These are phyloP conservation scores for Brassica carinata DNA, from an alignment of 345 rosid species.

Conservation along the genomic window DNA sequence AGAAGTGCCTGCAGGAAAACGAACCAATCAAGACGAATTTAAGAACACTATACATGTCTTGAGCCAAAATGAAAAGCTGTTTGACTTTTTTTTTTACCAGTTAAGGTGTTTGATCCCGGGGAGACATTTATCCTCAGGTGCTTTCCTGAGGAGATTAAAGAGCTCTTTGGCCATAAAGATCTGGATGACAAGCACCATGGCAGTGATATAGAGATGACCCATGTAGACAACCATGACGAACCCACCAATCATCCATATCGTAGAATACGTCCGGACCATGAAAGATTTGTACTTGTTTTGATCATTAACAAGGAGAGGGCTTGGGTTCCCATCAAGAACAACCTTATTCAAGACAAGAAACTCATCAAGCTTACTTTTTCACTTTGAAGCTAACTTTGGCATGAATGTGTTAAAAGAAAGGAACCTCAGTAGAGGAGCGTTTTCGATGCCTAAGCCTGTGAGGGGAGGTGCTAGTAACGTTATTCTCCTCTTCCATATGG, in stretches of 20 bases:
- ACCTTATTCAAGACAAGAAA: background rate
- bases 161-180: constrained; percentile 91
- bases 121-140: constrained; percentile 80
- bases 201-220: constrained; percentile 97
- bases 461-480: constrained; percentile 36
- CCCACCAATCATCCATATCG: constrained; percentile 92
- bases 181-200: constrained; percentile 95
- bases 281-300: constrained; percentile 76
- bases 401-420: constrained; percentile 5
- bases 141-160: constrained; percentile 83
- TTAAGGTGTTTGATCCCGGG: constrained; percentile 87
- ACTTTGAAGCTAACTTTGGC: background rate
- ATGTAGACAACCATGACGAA: constrained; percentile 79
- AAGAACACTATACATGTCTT: background rate
- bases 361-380: background rate
- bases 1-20: constrained; percentile 72
- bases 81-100: constrained; percentile 48
- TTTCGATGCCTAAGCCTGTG: constrained; percentile 65
- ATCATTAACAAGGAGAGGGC: constrained; percentile 66
- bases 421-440: constrained; percentile 74
- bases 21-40: background rate
- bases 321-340: constrained; percentile 57
- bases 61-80: background rate
- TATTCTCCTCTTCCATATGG: constrained; percentile 64
- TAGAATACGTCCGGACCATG: constrained; percentile 74